Evolutionary conservation across 2,329 filamentous ascomycete genomes (phyloP).

Genomic region (Ramularia endophylla): DNA sequence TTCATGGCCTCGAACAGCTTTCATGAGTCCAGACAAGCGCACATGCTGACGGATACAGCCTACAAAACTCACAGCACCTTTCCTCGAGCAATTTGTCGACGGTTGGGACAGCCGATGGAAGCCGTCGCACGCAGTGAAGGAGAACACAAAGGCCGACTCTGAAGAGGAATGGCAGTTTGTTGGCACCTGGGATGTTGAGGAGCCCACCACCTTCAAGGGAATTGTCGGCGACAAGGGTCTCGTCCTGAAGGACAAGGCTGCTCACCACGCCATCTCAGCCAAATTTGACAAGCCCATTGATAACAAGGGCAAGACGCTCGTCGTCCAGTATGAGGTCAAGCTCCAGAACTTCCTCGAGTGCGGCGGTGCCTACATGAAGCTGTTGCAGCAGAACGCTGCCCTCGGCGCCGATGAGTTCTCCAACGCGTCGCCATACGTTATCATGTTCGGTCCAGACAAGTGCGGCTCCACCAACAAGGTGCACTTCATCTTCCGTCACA

Average conservation of each 20-base stretch:
- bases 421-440: conserved; percentile 94
- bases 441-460: conserved; percentile 99
- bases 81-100: conserved; percentile 97
- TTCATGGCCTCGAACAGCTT: too few relatives aligned
- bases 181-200: conserved; percentile 94
- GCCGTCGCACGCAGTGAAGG: conserved; percentile 94
- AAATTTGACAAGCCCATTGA: conserved; percentile 97
- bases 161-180: conserved; percentile 94
- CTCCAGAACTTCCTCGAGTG: conserved; percentile 95
- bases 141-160: conserved; percentile 81
- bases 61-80: conserved; percentile 80
- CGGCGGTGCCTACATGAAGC: conserved; percentile 98
- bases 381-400: conserved; percentile 94
- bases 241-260: conserved; percentile 95
- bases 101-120: conserved; percentile 95
- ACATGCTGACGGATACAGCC: conserved; percentile 54
- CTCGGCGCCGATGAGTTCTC: conserved; percentile 97
- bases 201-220: conserved; percentile 83
- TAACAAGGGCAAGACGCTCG: conserved; percentile 94
- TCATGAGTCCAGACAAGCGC: not conserved
- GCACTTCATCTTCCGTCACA: conserved; percentile 99
- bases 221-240: conserved; percentile 94
- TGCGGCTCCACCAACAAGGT: conserved; percentile 98
- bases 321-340: conserved; percentile 99
- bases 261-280: conserved; percentile 98